Evolutionary conservation across 78 protist genomes (phyloP).

Genomic region (Cavenderia fasciculata): DNA sequence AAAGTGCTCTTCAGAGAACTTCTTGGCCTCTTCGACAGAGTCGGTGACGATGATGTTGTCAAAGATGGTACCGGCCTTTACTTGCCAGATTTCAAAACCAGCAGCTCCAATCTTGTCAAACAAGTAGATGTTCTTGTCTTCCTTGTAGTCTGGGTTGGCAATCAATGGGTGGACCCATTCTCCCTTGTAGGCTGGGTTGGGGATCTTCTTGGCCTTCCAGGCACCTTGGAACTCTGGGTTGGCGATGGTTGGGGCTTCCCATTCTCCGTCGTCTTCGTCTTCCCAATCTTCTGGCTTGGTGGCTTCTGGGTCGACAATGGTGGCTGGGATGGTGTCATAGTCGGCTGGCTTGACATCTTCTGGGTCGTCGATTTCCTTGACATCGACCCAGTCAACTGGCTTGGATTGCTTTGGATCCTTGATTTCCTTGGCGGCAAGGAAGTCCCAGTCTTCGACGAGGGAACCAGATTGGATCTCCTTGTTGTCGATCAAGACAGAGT

Average conservation of each 20-base stretch:
- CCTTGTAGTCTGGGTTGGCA: slow-evolving; percentile 94
- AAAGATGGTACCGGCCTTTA: slow-evolving; percentile 97
- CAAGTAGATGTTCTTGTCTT: slow-evolving; percentile 80
- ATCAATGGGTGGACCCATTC: slow-evolving; percentile 93
- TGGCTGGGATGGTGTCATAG: slow-evolving; percentile 90
- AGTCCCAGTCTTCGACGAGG: slow-evolving; percentile 92
- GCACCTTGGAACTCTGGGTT: slow-evolving; percentile 97
- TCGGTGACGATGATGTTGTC: slow-evolving; percentile 97
- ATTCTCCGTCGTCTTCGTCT: slow-evolving; percentile 99
- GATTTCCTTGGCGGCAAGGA: slow-evolving; percentile 92
- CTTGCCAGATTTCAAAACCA: slow-evolving; percentile 98
- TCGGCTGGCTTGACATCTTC: slow-evolving; percentile 95
- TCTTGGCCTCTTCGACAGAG: slow-evolving; percentile 82
- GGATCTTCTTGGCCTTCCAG: slow-evolving; percentile 93
- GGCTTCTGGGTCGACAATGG: slow-evolving; percentile 95
- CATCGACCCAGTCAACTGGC: slow-evolving; percentile 98
- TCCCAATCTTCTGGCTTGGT: slow-evolving; percentile 99
- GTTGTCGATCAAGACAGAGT: slow-evolving; percentile 93
- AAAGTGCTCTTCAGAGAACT: slow-evolving; percentile 80
- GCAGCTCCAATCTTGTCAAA: slow-evolving; percentile 75
- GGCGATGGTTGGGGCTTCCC: slow-evolving; percentile 97
- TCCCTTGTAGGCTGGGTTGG: slow-evolving; percentile 97
- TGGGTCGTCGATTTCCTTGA: slow-evolving; percentile 92
- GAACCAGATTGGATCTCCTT: slow-evolving; percentile 90
- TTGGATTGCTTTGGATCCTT: slow-evolving; percentile 92